These are phyloP conservation scores for Beta lomatogona DNA, from an alignment of 179 eudicot species.

Conservation along the genomic window DNA sequence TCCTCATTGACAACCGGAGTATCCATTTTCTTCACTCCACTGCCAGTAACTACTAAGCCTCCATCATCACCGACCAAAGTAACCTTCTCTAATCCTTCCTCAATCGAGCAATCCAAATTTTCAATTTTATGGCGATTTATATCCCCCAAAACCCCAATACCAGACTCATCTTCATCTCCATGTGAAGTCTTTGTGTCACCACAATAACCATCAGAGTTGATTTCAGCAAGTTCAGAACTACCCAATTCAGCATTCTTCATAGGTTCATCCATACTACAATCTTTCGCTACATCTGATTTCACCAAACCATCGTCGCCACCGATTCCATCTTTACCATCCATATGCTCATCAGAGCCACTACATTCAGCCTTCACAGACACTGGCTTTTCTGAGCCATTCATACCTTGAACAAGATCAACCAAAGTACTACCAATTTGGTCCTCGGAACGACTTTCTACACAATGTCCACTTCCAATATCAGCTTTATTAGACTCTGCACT, in stretches of 20 bases:
- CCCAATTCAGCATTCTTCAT: constrained; percentile 14
- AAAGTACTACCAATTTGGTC: constrained; percentile 1
- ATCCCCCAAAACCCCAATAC: constrained; percentile 16
- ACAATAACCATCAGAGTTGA: neutral
- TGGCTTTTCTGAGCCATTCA: constrained; percentile 8
- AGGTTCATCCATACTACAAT: constrained; percentile 1
- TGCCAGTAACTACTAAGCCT: constrained; percentile 23
- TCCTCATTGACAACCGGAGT: constrained; percentile 30
- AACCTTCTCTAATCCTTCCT: constrained; percentile 62
- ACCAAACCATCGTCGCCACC: constrained; percentile 5
- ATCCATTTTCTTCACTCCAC: constrained; percentile 17
- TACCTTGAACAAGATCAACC: constrained; percentile 18
- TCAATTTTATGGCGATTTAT: constrained; percentile 23
- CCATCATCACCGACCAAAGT: constrained; percentile 40
- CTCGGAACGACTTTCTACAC: neutral
- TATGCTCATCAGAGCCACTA: constrained; percentile 13
- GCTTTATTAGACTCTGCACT: constrained; percentile 7
- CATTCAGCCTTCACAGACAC: constrained; percentile 20
- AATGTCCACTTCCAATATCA: constrained; percentile 18
- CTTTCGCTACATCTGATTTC: constrained; percentile 12
- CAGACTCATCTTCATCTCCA: constrained; percentile 17
- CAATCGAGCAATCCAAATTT: constrained; percentile 45
- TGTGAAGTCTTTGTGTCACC: constrained; percentile 19
- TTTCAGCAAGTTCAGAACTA: constrained; percentile 22
- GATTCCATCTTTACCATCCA: constrained; percentile 10